A percentile compares a stretch with the other conserved stretches of the same genome.
phyloP scores from a whole-genome alignment of 768 basidiomycete genomes.

The Termitomyces titanicus region DNA sequence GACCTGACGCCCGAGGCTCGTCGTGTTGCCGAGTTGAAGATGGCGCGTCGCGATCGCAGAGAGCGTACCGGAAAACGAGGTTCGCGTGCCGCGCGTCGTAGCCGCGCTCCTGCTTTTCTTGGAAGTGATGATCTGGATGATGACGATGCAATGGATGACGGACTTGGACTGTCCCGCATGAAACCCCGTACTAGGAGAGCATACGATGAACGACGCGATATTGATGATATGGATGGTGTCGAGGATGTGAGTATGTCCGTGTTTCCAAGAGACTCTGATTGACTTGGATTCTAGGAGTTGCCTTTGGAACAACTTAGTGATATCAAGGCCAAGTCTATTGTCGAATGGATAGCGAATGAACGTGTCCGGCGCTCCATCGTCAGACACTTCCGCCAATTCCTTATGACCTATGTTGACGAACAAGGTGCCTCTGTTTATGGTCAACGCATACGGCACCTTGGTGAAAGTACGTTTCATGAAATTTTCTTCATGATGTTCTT shows the following conservation, averaged over 20 bases:
- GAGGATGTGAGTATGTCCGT: slow-evolving; percentile 65
- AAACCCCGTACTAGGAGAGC: slow-evolving; percentile 81
- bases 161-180: slow-evolving; percentile 65
- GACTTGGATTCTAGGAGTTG: slow-evolving; percentile 59
- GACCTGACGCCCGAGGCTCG: slow-evolving; percentile 68
- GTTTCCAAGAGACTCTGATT: slow-evolving; percentile 7
- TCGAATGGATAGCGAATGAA: slow-evolving; percentile 96
- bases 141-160: slow-evolving; percentile 68
- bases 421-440: slow-evolving; percentile 91
- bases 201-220: slow-evolving; percentile 88
- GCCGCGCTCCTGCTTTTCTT: slow-evolving; percentile 84
- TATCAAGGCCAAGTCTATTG: slow-evolving; percentile 95
- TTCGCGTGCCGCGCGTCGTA: slow-evolving; percentile 71
- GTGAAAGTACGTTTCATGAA: slow-evolving; percentile 71
- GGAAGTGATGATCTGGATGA: slow-evolving; percentile 79
- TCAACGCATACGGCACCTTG: slow-evolving; percentile 86
- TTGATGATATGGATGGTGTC: slow-evolving; percentile 87
- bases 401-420: slow-evolving; percentile 95
- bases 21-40: slow-evolving; percentile 79
- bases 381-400: slow-evolving; percentile 90
- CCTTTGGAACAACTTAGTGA: slow-evolving; percentile 95
- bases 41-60: slow-evolving; percentile 83
- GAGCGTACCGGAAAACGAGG: slow-evolving; percentile 67
- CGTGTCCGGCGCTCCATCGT: slow-evolving; percentile 87
- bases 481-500: neutral